These are phyloP conservation scores for Capsicum baccatum DNA, from an alignment of 257 asterid genomes.

Conservation along the genomic window DNA sequence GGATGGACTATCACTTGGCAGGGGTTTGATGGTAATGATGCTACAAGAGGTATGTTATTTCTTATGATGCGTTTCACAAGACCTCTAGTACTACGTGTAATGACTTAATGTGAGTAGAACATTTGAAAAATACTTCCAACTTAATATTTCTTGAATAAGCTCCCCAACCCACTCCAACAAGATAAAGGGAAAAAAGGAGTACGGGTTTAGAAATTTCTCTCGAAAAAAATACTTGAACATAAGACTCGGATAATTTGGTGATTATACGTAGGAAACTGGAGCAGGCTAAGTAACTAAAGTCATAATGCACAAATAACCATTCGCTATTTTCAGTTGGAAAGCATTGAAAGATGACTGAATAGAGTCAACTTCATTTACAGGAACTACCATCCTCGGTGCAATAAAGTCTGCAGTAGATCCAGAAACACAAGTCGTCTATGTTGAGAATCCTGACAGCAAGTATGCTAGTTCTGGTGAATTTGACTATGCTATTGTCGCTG, in stretches of 20 bases:
- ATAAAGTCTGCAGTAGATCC: slow-evolving; percentile 64
- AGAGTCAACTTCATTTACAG: slow-evolving; percentile 45
- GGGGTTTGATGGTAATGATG: slow-evolving; percentile 77
- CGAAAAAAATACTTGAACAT: not conserved
- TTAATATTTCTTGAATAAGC: slow-evolving; percentile 3
- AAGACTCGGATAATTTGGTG: not conserved
- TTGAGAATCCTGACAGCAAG: slow-evolving; percentile 65
- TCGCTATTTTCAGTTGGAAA: not conserved
- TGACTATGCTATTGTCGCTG: slow-evolving; percentile 71
- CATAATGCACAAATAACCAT: not conserved
- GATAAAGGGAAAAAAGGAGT: not conserved
- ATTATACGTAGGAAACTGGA: not conserved
- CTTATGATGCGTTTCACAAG: not conserved
- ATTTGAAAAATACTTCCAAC: not conserved
- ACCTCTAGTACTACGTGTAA: not conserved
- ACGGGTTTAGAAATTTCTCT: not conserved
- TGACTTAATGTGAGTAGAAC: not conserved
- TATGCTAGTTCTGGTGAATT: slow-evolving; percentile 61
- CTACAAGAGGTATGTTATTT: slow-evolving; percentile 56
- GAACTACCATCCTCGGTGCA: slow-evolving; percentile 81
- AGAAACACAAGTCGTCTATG: slow-evolving; percentile 58
- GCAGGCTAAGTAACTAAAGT: not conserved
- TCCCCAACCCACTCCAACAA: not conserved
- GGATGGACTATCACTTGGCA: slow-evolving; percentile 94
- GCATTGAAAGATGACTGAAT: not conserved